Evolutionary conservation across 106 monocot genomes (phyloP), one percentile per base, ranked within the genome.

Genomic region (Phalaenopsis aphrodite): DNA sequence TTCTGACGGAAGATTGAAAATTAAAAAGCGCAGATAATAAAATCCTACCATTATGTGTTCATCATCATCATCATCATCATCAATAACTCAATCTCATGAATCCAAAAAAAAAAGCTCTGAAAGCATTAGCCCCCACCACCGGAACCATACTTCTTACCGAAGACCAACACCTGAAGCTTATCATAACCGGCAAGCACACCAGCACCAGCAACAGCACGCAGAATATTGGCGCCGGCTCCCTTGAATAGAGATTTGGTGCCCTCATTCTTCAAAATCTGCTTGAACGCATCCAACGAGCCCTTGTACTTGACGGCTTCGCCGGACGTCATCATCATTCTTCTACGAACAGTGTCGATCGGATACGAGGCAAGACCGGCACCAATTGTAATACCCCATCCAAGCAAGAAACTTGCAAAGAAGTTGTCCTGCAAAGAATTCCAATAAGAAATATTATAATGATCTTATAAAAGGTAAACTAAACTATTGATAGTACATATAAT

Each of bases 291-390:
- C 24, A 80, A 24, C 0, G 80, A 80, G 72, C 80, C 73, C 80
- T 80, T 80, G 80, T 80, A 80, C 72, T 80, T 80, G 9, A 80
- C 71, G 17, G 80, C 80, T 73, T 80, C 80, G 36, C 80, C 80
- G 7, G 80, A 80, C 1, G 80, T 80, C 80, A 80, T 80, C 80
- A 80, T 80, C 80, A 80, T 80, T 19, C 80, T 71, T 73, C 80
- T 72, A 10, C 80, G 80, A 18, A 80, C 71, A 8, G 80, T 80
- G 52, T 80, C 80, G 16, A 80, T 80, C 2, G 80, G 80, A 45
- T 80, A 80, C 18, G 80, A 80, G 41, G 80, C 80, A 38, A 80
- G 80, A 1, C 80, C 80, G n/a, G 80, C 80, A 17, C 80, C 73
- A 24, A 72, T 80, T 14, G 80, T 80, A 37, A 80, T 80, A 0